These are phyloP conservation scores for Fusarium verrucosum DNA, from an alignment of 2,329 filamentous ascomycete genomes.

Conservation along the genomic window DNA sequence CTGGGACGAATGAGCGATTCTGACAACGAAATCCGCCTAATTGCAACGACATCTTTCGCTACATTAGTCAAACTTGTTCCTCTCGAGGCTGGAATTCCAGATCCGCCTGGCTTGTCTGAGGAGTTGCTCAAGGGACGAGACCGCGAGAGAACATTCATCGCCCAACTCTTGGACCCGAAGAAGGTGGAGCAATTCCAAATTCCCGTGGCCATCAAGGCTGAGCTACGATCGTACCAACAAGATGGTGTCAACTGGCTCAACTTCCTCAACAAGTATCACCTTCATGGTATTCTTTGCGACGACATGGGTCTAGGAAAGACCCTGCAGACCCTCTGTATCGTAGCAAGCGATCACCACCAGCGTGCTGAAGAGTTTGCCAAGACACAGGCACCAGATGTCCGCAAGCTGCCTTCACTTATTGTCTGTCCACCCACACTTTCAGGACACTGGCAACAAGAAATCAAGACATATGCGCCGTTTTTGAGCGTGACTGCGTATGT, in stretches of 20 bases:
- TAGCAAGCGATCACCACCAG: slow-evolving; percentile 95
- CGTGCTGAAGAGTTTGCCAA: slow-evolving; percentile 89
- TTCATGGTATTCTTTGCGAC: slow-evolving; percentile 97
- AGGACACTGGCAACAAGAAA: slow-evolving; percentile 98
- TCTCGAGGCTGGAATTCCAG: slow-evolving; percentile 94
- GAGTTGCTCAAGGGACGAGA: slow-evolving; percentile 90
- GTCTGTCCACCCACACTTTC: slow-evolving; percentile 96
- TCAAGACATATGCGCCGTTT: slow-evolving; percentile 95
- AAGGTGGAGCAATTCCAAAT: slow-evolving; percentile 96
- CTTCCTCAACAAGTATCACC: slow-evolving; percentile 96
- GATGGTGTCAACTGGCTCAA: slow-evolving; percentile 99
- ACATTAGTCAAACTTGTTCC: slow-evolving; percentile 97
- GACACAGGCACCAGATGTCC: slow-evolving; percentile 79
- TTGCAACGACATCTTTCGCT: slow-evolving; percentile 96
- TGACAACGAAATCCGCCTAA: slow-evolving; percentile 91
- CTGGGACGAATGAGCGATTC: slow-evolving; percentile 98
- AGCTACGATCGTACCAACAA: slow-evolving; percentile 95
- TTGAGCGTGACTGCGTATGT: slow-evolving; percentile 90
- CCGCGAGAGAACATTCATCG: slow-evolving; percentile 94
- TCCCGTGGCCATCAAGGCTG: slow-evolving; percentile 95
- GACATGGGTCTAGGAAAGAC: slow-evolving; percentile 99
- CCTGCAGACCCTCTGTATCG: slow-evolving; percentile 95
- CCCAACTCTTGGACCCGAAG: slow-evolving; percentile 93
- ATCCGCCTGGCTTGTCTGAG: slow-evolving; percentile 90
- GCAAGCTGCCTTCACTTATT: slow-evolving; percentile 87